Evolutionary conservation across 2,329 filamentous ascomycete species (phyloP).

Genomic region (Colletotrichum trifolii): DNA sequence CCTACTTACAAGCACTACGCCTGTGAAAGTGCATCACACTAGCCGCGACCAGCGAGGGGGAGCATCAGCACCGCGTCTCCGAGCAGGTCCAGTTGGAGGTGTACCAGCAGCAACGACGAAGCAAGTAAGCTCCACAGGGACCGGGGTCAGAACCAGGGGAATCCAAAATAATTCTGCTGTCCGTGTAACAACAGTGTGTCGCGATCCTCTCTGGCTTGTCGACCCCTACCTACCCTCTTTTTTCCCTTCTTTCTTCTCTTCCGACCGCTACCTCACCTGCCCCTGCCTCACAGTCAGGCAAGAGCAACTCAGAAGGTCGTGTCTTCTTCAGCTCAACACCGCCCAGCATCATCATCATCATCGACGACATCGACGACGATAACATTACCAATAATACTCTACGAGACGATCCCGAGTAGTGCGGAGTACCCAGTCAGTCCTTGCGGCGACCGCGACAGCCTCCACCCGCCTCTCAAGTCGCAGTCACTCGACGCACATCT

Average conservation of each 20-base stretch:
- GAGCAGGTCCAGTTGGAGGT: too few relatives aligned
- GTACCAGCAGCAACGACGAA: constrained; percentile 20
- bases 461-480: constrained; percentile 4
- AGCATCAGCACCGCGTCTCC: too few relatives aligned
- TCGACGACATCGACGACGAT: too few relatives aligned
- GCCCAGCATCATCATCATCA: too few relatives aligned
- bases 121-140: constrained; percentile 32
- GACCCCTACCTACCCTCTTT: constrained; percentile 1
- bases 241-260: constrained; percentile 3
- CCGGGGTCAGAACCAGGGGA: constrained; percentile 33
- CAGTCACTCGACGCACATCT: constrained; percentile 25
- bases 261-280: constrained; percentile 3
- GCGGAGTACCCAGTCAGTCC: not conserved
- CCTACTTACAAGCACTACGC: too few relatives aligned
- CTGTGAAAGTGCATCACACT: too few relatives aligned
- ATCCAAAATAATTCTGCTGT: constrained; percentile 37
- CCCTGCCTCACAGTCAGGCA: constrained; percentile 1
- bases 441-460: not conserved
- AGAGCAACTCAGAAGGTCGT: too few relatives aligned
- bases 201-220: constrained; percentile 30
- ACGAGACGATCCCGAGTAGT: too few relatives aligned
- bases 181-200: constrained; percentile 37
- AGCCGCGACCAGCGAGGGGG: too few relatives aligned
- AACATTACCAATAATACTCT: too few relatives aligned
- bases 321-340: too few relatives aligned